A percentile compares a stretch with the other conserved stretches of the same genome.
phyloP scores from a whole-genome alignment of 495 filamentous ascomycete species.

The Penicillium taxi region DNA sequence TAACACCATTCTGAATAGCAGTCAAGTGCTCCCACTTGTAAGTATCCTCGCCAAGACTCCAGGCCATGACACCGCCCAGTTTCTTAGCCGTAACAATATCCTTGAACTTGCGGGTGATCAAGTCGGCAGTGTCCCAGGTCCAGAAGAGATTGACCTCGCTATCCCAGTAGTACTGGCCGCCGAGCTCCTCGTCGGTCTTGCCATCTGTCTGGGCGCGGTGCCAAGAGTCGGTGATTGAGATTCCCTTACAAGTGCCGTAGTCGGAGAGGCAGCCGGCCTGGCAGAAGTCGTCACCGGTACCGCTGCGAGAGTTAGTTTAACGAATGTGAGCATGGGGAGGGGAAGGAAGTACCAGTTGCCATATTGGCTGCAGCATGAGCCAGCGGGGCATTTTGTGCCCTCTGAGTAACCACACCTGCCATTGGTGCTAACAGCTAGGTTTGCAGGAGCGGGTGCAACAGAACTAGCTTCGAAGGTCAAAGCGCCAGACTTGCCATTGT shows the following conservation, averaged over 20 bases:
- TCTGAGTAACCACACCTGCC: conserved; percentile 26
- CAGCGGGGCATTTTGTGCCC: conserved; percentile 26
- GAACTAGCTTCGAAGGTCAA: conserved; percentile 47
- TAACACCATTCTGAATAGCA: conserved; percentile 45
- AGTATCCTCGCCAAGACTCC: conserved; percentile 68
- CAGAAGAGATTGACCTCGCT: conserved; percentile 53
- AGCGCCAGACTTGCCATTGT: conserved; percentile 54
- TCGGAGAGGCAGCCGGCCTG: conserved; percentile 31
- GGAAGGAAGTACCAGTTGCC: conserved; percentile 26
- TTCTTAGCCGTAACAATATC: conserved; percentile 49
- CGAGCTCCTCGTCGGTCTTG: conserved; percentile 47
- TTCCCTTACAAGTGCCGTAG: conserved; percentile 38
- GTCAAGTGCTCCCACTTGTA: conserved; percentile 49
- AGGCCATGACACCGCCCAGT: conserved; percentile 64
- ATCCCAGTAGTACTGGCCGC: conserved; percentile 67
- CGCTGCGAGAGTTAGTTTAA: conserved; percentile 10
- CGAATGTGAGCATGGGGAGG: neutral
- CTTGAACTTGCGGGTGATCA: conserved; percentile 56
- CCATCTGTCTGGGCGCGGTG: conserved; percentile 46
- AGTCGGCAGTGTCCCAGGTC: conserved; percentile 63
- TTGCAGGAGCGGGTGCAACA: conserved; percentile 41
- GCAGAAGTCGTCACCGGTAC: conserved; percentile 32
- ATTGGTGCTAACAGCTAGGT: conserved; percentile 38
- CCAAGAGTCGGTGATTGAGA: conserved; percentile 33
- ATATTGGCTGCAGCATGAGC: conserved; percentile 31